A percentile compares a stretch with the other conserved stretches of the same genome.
Evolutionary conservation across 2,329 filamentous ascomycete species (phyloP).

Genomic region (Neopestalotiopsis clavispora): DNA sequence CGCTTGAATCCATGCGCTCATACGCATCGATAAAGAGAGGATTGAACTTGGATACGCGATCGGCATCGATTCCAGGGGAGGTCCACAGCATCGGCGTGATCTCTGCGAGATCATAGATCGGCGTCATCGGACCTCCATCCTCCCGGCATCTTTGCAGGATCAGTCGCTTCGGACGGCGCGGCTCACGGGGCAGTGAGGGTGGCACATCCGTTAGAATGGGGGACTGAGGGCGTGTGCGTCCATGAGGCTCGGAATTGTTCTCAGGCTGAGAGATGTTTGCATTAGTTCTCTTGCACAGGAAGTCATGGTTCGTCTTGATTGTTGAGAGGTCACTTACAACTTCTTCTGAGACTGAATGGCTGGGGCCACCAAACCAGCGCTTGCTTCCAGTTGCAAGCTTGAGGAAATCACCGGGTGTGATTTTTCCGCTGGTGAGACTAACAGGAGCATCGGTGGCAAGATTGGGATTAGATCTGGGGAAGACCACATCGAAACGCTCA

Average conservation of each 20-base stretch:
- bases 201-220: constrained; percentile 19
- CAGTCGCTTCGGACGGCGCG: constrained; percentile 13
- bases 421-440: too few species aligned
- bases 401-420: too few species aligned
- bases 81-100: constrained; percentile 31
- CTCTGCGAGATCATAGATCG: constrained; percentile 28
- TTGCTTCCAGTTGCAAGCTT: too few species aligned
- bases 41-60: constrained; percentile 13
- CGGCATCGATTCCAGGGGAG: constrained; percentile 27
- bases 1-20: constrained; percentile 37
- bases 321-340: too few species aligned
- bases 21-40: constrained; percentile 31
- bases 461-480: too few species aligned
- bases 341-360: too few species aligned
- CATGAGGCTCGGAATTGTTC: neutral
- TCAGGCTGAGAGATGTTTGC: too few species aligned
- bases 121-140: constrained; percentile 30
- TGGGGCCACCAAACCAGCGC: too few species aligned
- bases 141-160: constrained; percentile 32
- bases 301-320: too few species aligned
- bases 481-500: neutral
- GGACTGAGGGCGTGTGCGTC: constrained; percentile 27
- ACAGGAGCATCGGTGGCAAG: too few species aligned
- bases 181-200: constrained; percentile 10
- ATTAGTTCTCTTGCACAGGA: too few species aligned